Evolutionary conservation across 75 land plant species (phyloP), one percentile per base, ranked within the genome.

Genomic region (Picea glauca): DNA sequence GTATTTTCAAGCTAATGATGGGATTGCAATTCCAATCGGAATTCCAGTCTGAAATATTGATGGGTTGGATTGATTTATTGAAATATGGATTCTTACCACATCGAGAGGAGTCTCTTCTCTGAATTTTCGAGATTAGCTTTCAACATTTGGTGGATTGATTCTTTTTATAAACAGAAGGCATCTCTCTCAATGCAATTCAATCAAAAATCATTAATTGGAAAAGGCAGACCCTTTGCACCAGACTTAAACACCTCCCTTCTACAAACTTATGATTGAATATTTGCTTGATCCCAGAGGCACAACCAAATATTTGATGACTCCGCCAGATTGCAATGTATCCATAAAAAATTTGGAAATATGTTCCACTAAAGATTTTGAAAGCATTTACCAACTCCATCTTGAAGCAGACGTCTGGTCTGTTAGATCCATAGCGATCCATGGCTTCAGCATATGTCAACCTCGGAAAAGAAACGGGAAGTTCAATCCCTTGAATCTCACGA

Each of bases 361-460:
- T 84, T 15, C 82, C 87, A 57, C 23, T 75, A 80, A 94, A 91
- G 38, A 94, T 15, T 63, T 87, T 90, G 33, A 89, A 85, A 15
- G 94, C 95, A 88, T 92, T 90, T 77, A 82, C 92, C 56, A 96
- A 83, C 79, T 94, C 87, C 82, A 96, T 85, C 72, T 85, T 87
- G 79, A 92, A 94, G 43, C 97, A 90, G 63, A 80, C 77, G 83
- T 96, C 99, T 58, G 99, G 97, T 80, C 88, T 89, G 72, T 96
- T 97, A 30, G 94, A 90, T 31, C 99, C 99, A 91, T 87, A 96
- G 58, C 87, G 85, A 79, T 78, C 76, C 92, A 96, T 94, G 33
- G 97, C 99, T 81, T 96, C 95, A 62, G 90, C 90, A 88, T 96
- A 96, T 50, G 97, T 96, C 15, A 96, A 85, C 79, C 93, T 92